Base-by-base conservation (phyloP, 306 rosid species). In the Fragaria ananassa region DNA sequence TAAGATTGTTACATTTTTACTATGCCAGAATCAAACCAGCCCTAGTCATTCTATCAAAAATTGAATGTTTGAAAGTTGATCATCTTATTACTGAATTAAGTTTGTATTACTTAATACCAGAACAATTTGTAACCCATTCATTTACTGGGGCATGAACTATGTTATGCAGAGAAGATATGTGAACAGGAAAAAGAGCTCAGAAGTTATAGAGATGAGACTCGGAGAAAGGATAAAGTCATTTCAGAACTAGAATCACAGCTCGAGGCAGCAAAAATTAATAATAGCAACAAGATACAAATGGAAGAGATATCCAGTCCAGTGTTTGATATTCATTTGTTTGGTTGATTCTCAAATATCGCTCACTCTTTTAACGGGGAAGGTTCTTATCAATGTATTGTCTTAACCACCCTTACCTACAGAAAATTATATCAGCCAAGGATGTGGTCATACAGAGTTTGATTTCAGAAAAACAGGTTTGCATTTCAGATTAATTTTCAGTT, bases 191-290 rank as follows among this genome's bases (percentile, higher is more conserved):
- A 76, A 56, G 84, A 81, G 80, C 75, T 84, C 83, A 86, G 78
- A 76, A 75, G 54, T 78, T 74, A 66, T 9, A 92, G 86, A 83
- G 88, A 83, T 46, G 91, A 84, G 79, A 67, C 85, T 56, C 81
- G 74, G 76, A 82, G 87, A 78, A 93, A 89, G 84, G 88, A 88
- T 76, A 85, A 68, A 74, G 72, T 82, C 81, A 89, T 93, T 80
- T 87, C 83, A 66, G 93, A 90, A 80, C 92, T 93, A 80, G 89
- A 85, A 80, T 96, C 86, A 54, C 83, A 83, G 70, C 81, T 86
- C 39, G 93, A 85, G 50, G 88, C 76, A 35, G 86, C 72, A 79
- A 86, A 82, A 80, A 50, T 74, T 83, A 53, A 81, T 79, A 76
- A 83, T 66, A 79, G 78, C 62, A 63, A 66, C 80, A 89, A 83